phyloP scores from a whole-genome alignment of 768 basidiomycete species.

The Lyophyllum decastes region DNA sequence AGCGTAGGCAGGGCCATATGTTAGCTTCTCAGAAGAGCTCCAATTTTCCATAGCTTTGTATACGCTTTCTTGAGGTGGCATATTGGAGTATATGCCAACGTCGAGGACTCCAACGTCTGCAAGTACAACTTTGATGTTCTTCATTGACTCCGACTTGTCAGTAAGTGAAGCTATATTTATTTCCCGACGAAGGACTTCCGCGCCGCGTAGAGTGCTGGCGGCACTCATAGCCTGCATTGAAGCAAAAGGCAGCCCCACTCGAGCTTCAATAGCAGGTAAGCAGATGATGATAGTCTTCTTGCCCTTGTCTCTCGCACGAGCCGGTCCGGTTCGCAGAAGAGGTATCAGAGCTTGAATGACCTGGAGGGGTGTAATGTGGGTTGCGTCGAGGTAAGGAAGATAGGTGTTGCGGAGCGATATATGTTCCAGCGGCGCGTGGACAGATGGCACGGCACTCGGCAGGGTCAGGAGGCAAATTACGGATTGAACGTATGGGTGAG shows the following conservation, averaged over 20 bases:
- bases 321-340: slow-evolving; percentile 68
- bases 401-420: slow-evolving; percentile 64
- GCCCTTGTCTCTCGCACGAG: slow-evolving; percentile 50
- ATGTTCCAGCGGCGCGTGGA: slow-evolving; percentile 69
- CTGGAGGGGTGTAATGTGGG: slow-evolving; percentile 77
- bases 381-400: slow-evolving; percentile 69
- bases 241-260: slow-evolving; percentile 72
- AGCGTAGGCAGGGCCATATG: slow-evolving; percentile 72
- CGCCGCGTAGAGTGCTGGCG: slow-evolving; percentile 67
- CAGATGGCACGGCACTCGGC: slow-evolving; percentile 34
- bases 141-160: slow-evolving; percentile 58
- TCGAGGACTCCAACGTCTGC: slow-evolving; percentile 73
- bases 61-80: slow-evolving; percentile 32
- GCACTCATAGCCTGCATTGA: slow-evolving; percentile 76
- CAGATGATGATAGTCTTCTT: slow-evolving; percentile 71
- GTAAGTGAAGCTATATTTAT: slow-evolving; percentile 57
- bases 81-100: slow-evolving; percentile 24
- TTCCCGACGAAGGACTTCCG: slow-evolving; percentile 77
- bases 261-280: slow-evolving; percentile 70
- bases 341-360: slow-evolving; percentile 78
- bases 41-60: slow-evolving; percentile 65
- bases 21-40: slow-evolving; percentile 72
- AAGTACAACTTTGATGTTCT: slow-evolving; percentile 67
- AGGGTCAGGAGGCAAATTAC: slow-evolving; percentile 77
- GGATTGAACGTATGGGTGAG: slow-evolving; percentile 74